Base-by-base conservation (phyloP, 768 basidiomycete species). In the Leccinum rimulosum region DNA sequence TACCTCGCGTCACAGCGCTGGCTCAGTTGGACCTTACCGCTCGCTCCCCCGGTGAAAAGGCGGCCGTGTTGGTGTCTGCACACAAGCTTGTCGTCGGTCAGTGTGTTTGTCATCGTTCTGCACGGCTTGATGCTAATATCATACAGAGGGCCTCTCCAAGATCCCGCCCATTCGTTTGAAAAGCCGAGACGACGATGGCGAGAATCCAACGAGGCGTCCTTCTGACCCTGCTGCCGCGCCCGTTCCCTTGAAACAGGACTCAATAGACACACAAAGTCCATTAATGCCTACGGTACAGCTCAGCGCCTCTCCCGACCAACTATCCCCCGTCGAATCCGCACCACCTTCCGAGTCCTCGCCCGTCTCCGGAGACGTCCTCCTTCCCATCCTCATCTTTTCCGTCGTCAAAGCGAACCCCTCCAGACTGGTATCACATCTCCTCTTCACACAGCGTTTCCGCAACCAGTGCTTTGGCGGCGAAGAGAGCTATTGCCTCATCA, bases 341-440 rank as follows among this genome's bases (percentile, higher is more conserved):
- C 8, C 57, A 28, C 45, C 63, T 48, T 61, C 67, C 48, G 54
- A 65, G 10, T 30, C 72, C 11, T 86, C 83, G 1, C 84, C 83
- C 5, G 84, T 90, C 4, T 91, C 89, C 0, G 92, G 93, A 1
- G 96, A 98, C 67, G 82, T 97, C 45, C 87, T 99, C 40, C 82
- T 99, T 15, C 96, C 96, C 0, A 75, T 98, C 60, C 86, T 98
- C 71, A 99, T 98, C 51, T 97, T 89, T 68, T 86, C 94, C 1
- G 93, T 97, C 45, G 95, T 98, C 66, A 93, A 93, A 72, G 80
- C 91, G 12, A 98, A 98, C 69, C 96, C 97, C 1, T 79, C 86
- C 1, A 87, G 85, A 58, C 81, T 98, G 0, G 82, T 82, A n/a
- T 83, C 82, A 0, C 68, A 77, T 77, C 57, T 85, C 74, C 65